These are phyloP conservation scores for Fraxinus dipetala DNA, from an alignment of 305 asterid species.

Conservation along the genomic window DNA sequence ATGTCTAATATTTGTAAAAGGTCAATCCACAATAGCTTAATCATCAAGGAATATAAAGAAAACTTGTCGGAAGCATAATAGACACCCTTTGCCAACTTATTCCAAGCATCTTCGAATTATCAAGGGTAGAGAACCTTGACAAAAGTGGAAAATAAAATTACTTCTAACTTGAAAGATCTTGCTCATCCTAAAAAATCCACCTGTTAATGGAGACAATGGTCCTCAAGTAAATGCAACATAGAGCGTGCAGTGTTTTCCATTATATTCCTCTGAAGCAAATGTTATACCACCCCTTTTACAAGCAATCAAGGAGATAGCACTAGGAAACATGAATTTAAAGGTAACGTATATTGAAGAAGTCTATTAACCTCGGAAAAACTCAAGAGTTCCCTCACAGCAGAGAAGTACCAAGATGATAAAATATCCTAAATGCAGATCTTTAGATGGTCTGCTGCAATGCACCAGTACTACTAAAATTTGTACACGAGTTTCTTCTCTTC, in stretches of 20 bases:
- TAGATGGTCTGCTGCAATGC: slow-evolving; percentile 22
- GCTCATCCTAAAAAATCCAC: slow-evolving; percentile 26
- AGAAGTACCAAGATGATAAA: slow-evolving; percentile 32
- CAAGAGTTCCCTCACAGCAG: slow-evolving; percentile 37
- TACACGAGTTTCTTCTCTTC: slow-evolving; percentile 17
- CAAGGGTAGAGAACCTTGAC: slow-evolving; percentile 13
- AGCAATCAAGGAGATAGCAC: slow-evolving; percentile 26
- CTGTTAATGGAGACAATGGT: slow-evolving; percentile 9
- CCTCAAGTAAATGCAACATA: slow-evolving; percentile 18
- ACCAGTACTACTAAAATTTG: slow-evolving; percentile 21
- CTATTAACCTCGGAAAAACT: slow-evolving; percentile 30
- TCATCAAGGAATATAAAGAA: slow-evolving; percentile 24
- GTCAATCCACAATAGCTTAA: slow-evolving; percentile 25
- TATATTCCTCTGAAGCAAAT: slow-evolving; percentile 28
- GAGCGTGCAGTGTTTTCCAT: slow-evolving; percentile 29
- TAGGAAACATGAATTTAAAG: slow-evolving; percentile 31
- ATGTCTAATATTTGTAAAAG: slow-evolving; percentile 17
- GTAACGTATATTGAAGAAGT: slow-evolving; percentile 30
- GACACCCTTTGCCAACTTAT: slow-evolving; percentile 13
- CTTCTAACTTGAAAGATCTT: slow-evolving; percentile 15
- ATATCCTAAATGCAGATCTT: slow-evolving; percentile 28
- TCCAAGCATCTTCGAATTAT: slow-evolving; percentile 28
- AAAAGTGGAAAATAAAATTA: slow-evolving; percentile 2
- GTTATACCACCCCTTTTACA: slow-evolving; percentile 28
- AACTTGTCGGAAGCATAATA: slow-evolving; percentile 17